These are phyloP conservation scores for Termitomyces sp. DNA, from an alignment of 768 basidiomycete species.

Conservation along the genomic window DNA sequence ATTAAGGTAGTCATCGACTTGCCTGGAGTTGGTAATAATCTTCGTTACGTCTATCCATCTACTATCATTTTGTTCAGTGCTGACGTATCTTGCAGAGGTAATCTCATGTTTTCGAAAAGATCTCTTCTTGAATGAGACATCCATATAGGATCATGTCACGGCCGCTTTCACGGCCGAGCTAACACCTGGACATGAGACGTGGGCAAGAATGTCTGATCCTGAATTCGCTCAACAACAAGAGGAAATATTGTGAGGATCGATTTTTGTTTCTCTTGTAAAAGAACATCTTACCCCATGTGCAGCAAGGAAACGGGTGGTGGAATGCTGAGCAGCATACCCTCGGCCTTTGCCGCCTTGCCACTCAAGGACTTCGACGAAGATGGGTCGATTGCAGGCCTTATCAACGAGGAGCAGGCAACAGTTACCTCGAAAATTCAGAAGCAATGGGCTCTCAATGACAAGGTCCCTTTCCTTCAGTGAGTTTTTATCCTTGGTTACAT, in stretches of 20 bases:
- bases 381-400: background rate
- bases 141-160: background rate
- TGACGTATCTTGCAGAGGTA: background rate
- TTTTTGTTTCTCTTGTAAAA: background rate
- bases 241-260: background rate
- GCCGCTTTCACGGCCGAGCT: background rate
- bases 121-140: background rate
- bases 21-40: constrained; percentile 15
- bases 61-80: too few species aligned
- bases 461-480: constrained; percentile 7
- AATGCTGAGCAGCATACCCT: background rate
- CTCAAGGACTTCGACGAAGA: background rate
- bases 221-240: background rate
- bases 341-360: background rate
- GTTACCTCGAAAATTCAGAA: background rate
- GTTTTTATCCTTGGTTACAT: background rate
- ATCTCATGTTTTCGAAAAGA: background rate
- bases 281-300: background rate
- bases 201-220: background rate
- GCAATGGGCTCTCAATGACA: background rate
- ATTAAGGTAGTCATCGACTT: constrained; percentile 8
- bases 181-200: constrained; percentile 1
- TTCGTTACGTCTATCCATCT: constrained; percentile 1
- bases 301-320: constrained; percentile 3
- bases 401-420: background rate